Evolutionary conservation across 306 rosid species (phyloP).

Genomic region (Senna siamea): DNA sequence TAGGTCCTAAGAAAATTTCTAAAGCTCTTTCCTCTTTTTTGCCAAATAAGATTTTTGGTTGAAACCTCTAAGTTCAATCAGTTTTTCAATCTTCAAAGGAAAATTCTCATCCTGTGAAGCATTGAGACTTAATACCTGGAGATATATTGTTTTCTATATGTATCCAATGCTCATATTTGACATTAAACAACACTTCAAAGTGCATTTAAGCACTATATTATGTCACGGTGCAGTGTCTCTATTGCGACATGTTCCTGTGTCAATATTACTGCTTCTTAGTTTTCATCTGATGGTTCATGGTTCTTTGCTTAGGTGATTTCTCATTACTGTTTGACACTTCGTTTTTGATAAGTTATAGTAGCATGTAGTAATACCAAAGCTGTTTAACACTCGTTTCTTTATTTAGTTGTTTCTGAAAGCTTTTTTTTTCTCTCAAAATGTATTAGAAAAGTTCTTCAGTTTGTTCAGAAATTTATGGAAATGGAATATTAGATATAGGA

Average conservation of each 20-base stretch:
- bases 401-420: neutral
- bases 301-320: neutral
- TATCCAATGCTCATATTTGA: no score
- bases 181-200: no score
- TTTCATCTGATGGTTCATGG: no score
- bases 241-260: no score
- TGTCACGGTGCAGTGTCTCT: no score
- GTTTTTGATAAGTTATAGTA: neutral
- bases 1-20: neutral
- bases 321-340: neutral
- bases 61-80: neutral
- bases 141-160: no score
- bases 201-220: no score
- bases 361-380: neutral
- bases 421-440: neutral
- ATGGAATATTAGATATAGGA: conserved; percentile 1
- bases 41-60: neutral
- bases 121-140: no score
- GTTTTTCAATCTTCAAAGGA: neutral
- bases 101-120: neutral
- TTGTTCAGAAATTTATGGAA: neutral
- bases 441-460: neutral
- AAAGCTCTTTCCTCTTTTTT: neutral
- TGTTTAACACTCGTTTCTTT: no score
- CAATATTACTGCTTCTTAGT: no score